Conservation (phyloP, 2,329 filamentous ascomycete species). For the Colletotrichum aenigma region DNA sequence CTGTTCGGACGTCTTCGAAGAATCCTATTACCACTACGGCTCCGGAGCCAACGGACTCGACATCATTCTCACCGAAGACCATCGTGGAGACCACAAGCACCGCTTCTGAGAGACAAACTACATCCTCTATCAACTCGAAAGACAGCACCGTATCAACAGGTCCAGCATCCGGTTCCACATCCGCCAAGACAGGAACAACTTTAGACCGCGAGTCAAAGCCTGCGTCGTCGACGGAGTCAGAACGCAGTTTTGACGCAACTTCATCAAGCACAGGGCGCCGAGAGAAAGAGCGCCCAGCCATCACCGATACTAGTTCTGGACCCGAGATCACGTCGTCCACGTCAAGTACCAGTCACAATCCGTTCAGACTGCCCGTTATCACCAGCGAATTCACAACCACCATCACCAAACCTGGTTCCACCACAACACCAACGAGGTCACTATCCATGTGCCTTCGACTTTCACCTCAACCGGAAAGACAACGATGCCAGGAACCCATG, state of each 20-base stretch:
- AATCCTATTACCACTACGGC: neutral
- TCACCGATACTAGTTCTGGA: neutral
- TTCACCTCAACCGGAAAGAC: neutral
- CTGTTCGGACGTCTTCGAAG: neutral
- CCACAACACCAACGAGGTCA: neutral
- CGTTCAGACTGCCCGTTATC: neutral
- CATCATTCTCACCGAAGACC: neutral
- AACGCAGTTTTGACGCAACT: neutral
- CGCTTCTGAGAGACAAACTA: neutral
- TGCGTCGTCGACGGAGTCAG: neutral
- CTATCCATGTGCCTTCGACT: neutral
- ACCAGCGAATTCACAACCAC: neutral
- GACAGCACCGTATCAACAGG: neutral
- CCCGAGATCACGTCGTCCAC: neutral
- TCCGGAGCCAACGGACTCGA: neutral
- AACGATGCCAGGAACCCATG: neutral
- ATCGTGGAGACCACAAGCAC: neutral
- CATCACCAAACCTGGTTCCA: neutral
- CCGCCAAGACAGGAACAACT: neutral
- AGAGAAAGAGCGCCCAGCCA: neutral
- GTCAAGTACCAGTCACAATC: neutral
- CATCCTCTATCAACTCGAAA: neutral
- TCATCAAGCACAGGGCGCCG: neutral
- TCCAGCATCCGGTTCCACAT: neutral
- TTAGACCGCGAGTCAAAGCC: neutral